Percentiles rank a stretch among this genome's conserved stretches.
Conservation (phyloP, 176 grass and related monocot genomes). For the Phragmites australis region DNA sequence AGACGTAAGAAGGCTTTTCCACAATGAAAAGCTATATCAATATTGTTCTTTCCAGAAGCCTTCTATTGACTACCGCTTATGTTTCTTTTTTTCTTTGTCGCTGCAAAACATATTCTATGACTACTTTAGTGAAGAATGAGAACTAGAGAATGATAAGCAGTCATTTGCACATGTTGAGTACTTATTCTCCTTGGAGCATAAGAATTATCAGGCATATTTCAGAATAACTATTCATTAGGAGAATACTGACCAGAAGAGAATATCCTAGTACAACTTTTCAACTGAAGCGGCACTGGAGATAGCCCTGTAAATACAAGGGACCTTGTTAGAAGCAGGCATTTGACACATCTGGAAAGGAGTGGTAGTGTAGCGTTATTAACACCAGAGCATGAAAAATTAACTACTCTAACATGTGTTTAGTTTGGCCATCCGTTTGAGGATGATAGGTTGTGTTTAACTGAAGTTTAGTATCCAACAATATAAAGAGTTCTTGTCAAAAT, state of each 20-base stretch:
- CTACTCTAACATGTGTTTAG: neutral
- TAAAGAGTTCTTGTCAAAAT: no score
- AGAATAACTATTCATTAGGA: neutral
- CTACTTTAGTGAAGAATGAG: neutral
- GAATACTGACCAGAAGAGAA: neutral
- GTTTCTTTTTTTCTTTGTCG: neutral
- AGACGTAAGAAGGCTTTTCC: neutral
- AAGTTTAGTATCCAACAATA: no score
- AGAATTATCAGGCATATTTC: neutral
- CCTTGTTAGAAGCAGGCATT: neutral
- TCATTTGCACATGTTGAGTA: neutral
- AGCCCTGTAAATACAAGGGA: neutral
- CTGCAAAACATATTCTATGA: neutral
- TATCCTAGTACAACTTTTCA: neutral
- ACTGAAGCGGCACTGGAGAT: conserved; percentile 35
- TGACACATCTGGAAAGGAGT: neutral
- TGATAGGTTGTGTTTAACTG: no score
- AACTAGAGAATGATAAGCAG: neutral
- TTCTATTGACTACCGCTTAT: neutral
- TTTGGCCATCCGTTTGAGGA: no score
- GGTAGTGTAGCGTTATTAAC: neutral
- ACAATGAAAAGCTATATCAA: neutral
- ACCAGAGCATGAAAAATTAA: neutral
- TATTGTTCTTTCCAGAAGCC: neutral
- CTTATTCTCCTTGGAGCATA: neutral